These are phyloP conservation scores for Ampelomyces quisqualis DNA, from an alignment of 2,329 filamentous ascomycete species.

Conservation along the genomic window DNA sequence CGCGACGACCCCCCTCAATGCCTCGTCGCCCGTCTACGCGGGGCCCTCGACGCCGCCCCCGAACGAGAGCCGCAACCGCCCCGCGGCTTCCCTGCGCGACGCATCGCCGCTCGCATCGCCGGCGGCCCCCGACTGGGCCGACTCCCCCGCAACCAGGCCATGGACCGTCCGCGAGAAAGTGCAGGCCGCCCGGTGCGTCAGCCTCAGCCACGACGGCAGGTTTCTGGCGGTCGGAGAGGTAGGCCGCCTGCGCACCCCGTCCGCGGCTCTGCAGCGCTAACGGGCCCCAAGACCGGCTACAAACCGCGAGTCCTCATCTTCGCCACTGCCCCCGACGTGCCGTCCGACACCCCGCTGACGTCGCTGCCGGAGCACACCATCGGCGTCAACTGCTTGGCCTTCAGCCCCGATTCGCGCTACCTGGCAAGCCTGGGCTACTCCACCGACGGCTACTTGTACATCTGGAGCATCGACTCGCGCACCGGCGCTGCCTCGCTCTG, in stretches of 20 bases:
- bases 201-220: conserved; percentile 81
- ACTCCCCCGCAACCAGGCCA: conserved; percentile 65
- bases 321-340: conserved; percentile 71
- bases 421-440: conserved; percentile 83
- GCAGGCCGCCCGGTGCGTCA: conserved; percentile 89
- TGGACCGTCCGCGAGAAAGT: conserved; percentile 90
- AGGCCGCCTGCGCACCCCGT: conserved; percentile 20
- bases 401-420: conserved; percentile 82
- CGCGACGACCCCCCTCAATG: conserved; percentile 65
- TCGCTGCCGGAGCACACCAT: conserved; percentile 87
- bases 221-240: conserved; percentile 89
- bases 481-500: conserved; percentile 76
- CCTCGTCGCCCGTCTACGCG: conserved; percentile 54
- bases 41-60: conserved; percentile 57
- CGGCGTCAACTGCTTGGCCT: conserved; percentile 84
- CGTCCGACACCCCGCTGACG: conserved; percentile 78
- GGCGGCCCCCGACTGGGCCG: conserved; percentile 53
- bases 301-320: conserved; percentile 89
- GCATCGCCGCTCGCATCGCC: conserved; percentile 50
- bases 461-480: conserved; percentile 84
- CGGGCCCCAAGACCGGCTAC: conserved; percentile 70
- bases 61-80: conserved; percentile 58
- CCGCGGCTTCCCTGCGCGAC: conserved; percentile 56
- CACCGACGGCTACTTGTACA: conserved; percentile 91
- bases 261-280: conserved; percentile 27